These are phyloP conservation scores for Aspergillus unguis DNA, from an alignment of 2,329 filamentous ascomycete genomes.

Conservation along the genomic window DNA sequence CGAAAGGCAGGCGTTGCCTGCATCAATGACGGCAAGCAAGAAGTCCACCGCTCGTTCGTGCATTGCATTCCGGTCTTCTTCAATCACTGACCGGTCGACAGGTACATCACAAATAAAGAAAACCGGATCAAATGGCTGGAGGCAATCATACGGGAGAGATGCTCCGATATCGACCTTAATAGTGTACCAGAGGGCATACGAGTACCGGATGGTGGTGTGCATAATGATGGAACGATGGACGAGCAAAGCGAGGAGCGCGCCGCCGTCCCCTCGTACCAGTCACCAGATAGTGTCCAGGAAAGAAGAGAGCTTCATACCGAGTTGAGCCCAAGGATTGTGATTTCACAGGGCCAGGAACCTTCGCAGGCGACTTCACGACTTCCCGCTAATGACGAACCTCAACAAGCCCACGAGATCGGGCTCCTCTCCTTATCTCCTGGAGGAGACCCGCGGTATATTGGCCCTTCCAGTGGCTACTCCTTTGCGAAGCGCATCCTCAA, in stretches of 20 bases:
- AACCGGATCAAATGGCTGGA: constrained; percentile 49
- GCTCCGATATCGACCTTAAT: constrained; percentile 44
- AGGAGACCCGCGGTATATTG: constrained; percentile 51
- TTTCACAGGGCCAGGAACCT: neutral
- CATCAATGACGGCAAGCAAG: constrained; percentile 46
- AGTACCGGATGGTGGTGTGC: neutral
- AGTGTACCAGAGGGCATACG: constrained; percentile 17
- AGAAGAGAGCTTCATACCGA: neutral
- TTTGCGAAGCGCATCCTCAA: constrained; percentile 51
- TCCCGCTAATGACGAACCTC: neutral
- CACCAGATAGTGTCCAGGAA: neutral
- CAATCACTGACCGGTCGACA: constrained; percentile 5
- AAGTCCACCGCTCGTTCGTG: constrained; percentile 43
- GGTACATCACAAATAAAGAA: constrained; percentile 40
- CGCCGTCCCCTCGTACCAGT: neutral
- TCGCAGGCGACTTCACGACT: neutral
- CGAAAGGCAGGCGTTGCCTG: constrained; percentile 43
- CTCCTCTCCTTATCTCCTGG: constrained; percentile 50
- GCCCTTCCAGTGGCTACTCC: constrained; percentile 56
- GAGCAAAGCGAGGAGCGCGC: neutral
- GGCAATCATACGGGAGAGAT: constrained; percentile 41
- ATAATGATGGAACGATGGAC: neutral
- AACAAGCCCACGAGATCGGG: constrained; percentile 51
- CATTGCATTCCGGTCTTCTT: neutral
- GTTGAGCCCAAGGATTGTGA: neutral